Evolutionary conservation across 2,329 filamentous ascomycete genomes (phyloP), one percentile per base, ranked within the genome.

Genomic region (Diaporthe citrichinensis): DNA sequence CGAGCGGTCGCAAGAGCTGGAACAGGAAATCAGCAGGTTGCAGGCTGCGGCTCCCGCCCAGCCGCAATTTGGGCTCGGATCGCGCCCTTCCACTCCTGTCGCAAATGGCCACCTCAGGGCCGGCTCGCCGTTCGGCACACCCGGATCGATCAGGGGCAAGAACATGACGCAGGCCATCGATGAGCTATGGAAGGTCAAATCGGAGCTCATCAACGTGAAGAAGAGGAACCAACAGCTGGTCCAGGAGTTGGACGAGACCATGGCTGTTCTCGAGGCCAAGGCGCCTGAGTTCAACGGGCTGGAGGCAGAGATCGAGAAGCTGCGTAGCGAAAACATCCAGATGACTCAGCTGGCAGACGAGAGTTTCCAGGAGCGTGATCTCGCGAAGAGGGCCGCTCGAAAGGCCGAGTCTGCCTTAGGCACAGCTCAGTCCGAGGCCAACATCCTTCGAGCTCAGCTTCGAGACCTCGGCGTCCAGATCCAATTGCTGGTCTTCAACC

Each of bases 391-490:
- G 83, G 93, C 94, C 34, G 90, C 94, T 15, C 91, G 95, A 78
- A 96, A 94, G 84, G 93, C 93, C 72, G 93, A 97, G 81, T 90
- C 91, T n/a, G 90, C 94, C 74, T 89, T 95, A 73, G 89, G 87
- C 34, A 91, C 87, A 0, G 86, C 89, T 0, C 89, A 92, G 77
- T 88, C 90, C 1, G 95, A 98, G 84, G 89, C 90, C 44, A 92
- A 94, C 76, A 94, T 98, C 53, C 87, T 98, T 34, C 93, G 94
- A 71, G 94, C 95, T 78, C 95, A 98, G 82, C 88, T 98, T 12
- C 94, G 96, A 46, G 97, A 98, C 83, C 89, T 98, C 28, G 95
- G 95, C 80, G 93, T 94, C 1, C 96, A 99, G 83, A 91, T 98
- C 78, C 97, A 98, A 83, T 93, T 98, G 81, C 90, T 99, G 8